These are phyloP conservation scores for Penicillium sp. DNA, from an alignment of 2,329 filamentous ascomycete genomes.

Conservation along the genomic window DNA sequence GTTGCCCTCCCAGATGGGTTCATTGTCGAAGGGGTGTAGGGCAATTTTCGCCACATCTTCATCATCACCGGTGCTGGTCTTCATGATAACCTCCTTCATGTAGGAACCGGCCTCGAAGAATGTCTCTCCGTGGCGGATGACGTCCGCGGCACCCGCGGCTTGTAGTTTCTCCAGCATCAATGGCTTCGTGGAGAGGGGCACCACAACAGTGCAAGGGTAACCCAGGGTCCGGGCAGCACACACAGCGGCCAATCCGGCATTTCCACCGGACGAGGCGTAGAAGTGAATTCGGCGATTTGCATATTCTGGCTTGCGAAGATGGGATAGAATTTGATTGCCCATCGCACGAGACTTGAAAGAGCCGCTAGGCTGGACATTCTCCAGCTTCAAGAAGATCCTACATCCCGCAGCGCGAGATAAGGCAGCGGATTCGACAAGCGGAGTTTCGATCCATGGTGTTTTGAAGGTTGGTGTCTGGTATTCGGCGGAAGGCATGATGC, in stretches of 20 bases:
- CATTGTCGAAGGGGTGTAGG: conserved; percentile 48
- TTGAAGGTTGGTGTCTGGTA: conserved; percentile 28
- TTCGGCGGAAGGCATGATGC: conserved; percentile 29
- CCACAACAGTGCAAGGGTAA: conserved; percentile 71
- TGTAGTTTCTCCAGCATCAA: conserved; percentile 72
- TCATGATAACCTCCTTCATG: conserved; percentile 56
- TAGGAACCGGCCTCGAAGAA: conserved; percentile 71
- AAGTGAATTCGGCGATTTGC: conserved; percentile 61
- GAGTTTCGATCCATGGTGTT: conserved; percentile 69
- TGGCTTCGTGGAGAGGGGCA: conserved; percentile 65
- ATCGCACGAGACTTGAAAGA: conserved; percentile 83
- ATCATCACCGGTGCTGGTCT: conserved; percentile 23
- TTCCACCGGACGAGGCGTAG: conserved; percentile 79
- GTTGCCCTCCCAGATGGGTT: conserved; percentile 49
- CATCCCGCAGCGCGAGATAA: conserved; percentile 72
- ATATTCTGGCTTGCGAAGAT: conserved; percentile 44
- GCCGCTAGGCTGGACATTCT: conserved; percentile 79
- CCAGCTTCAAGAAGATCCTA: conserved; percentile 81
- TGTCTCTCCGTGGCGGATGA: conserved; percentile 67
- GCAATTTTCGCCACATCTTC: conserved; percentile 42
- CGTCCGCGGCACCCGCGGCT: conserved; percentile 64
- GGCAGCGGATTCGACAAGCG: conserved; percentile 65
- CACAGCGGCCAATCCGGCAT: conserved; percentile 80
- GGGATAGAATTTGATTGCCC: conserved; percentile 67
- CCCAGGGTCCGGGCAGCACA: conserved; percentile 66